Evolutionary conservation across 139 green algal genomes (phyloP).

Genomic region (Closterium sp.): DNA sequence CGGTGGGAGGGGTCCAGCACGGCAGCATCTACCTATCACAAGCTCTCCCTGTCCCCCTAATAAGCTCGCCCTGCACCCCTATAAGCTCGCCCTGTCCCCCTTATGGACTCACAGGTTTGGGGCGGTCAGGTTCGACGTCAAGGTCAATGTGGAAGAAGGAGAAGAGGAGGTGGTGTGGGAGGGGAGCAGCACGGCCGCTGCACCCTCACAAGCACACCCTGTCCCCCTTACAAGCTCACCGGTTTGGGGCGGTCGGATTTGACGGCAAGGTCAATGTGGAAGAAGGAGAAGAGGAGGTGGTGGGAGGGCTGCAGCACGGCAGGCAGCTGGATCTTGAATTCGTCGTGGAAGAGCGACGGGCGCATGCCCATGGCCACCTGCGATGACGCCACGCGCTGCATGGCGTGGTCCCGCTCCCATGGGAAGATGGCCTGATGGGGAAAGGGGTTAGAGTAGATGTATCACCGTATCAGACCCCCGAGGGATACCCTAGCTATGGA

Average conservation of each 20-base stretch:
- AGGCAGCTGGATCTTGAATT: slow-evolving; percentile 50
- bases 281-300: slow-evolving; percentile 55
- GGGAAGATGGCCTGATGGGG: slow-evolving; percentile 41
- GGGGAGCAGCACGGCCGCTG: no score
- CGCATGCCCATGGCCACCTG: slow-evolving; percentile 20
- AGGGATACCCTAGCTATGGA: no score
- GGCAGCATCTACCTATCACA: background rate
- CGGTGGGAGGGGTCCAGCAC: slow-evolving; percentile 30
- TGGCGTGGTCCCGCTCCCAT: slow-evolving; percentile 13
- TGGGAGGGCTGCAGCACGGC: slow-evolving; percentile 26
- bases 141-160: background rate
- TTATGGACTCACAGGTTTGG: background rate
- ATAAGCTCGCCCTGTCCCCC: no score
- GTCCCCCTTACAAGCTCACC: background rate
- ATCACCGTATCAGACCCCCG: no score
- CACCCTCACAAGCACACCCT: no score
- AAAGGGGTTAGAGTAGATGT: no score
- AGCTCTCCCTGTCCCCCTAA: no score
- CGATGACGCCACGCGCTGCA: slow-evolving; percentile 31
- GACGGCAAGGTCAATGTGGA: slow-evolving; percentile 32
- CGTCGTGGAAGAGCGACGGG: slow-evolving; percentile 43
- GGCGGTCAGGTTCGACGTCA: background rate
- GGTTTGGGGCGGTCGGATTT: background rate
- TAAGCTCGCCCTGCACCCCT: no score
- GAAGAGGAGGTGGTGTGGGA: background rate